Conservation (phyloP, 345 rosid genomes). For the Stellera chamaejasme region DNA sequence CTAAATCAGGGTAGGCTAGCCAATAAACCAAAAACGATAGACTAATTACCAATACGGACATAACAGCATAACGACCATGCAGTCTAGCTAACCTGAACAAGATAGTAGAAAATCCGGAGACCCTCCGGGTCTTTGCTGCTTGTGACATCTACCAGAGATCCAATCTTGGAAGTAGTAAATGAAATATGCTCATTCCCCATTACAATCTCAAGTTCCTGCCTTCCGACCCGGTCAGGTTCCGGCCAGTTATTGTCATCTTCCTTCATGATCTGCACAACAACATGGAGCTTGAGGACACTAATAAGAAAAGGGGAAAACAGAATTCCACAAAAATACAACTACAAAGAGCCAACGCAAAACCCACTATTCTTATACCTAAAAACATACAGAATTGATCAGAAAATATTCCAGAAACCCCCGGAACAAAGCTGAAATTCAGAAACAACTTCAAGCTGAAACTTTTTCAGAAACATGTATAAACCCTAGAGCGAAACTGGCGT, state of each 20-base stretch:
- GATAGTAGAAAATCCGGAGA: conserved; percentile 94
- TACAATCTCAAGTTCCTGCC: conserved; percentile 97
- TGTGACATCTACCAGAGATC: conserved; percentile 95
- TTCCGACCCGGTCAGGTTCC: conserved; percentile 92
- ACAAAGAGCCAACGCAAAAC: not conserved
- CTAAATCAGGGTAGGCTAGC: too few species aligned
- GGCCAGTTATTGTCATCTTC: conserved; percentile 99
- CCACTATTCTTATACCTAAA: not conserved
- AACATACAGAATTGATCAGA: too few species aligned
- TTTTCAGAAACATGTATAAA: not conserved
- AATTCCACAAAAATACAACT: not conserved
- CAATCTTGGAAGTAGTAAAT: conserved; percentile 93
- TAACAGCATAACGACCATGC: not conserved
- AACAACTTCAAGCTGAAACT: not conserved
- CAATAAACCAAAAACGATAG: too few species aligned
- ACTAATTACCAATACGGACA: not conserved
- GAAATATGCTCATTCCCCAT: conserved; percentile 98
- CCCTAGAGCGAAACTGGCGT: too few species aligned
- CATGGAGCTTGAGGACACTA: not conserved
- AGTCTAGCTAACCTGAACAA: conserved; percentile 73
- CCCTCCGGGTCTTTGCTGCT: conserved; percentile 98
- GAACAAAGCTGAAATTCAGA: too few species aligned
- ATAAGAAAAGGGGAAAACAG: too few species aligned
- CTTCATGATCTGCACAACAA: conserved; percentile 71
- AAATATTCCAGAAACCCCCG: not conserved